Conservation (phyloP, 805 yeast species). For the Nakazawaea siamensis region DNA sequence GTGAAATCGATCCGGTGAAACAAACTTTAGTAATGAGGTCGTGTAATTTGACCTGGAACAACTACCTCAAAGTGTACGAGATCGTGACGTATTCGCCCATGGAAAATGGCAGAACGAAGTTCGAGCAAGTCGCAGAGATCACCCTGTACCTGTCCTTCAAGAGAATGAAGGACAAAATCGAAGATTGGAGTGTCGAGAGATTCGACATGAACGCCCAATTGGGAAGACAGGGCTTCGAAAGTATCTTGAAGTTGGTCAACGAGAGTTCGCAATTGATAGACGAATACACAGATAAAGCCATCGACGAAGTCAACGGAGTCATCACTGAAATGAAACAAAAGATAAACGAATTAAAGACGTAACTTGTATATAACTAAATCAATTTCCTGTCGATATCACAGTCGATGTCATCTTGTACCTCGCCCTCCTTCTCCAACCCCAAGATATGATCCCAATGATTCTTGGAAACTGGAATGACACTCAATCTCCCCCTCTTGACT, state of each 20-base stretch:
- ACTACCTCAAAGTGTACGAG: slow-evolving; percentile 73
- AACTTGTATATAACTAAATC: neutral
- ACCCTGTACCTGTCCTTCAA: slow-evolving; percentile 73
- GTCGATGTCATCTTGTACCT: slow-evolving; percentile 22
- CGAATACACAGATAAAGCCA: slow-evolving; percentile 3
- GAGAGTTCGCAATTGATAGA: slow-evolving; percentile 26
- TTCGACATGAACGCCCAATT: slow-evolving; percentile 79
- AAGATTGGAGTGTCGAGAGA: slow-evolving; percentile 87
- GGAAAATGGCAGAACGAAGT: slow-evolving; percentile 47
- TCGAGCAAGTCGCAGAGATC: slow-evolving; percentile 80
- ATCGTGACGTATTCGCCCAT: slow-evolving; percentile 80
- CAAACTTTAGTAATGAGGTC: slow-evolving; percentile 72
- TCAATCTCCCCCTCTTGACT: slow-evolving; percentile 39
- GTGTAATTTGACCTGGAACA: slow-evolving; percentile 76
- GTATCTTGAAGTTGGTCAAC: slow-evolving; percentile 51
- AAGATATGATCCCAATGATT: slow-evolving; percentile 32
- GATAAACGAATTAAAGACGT: neutral
- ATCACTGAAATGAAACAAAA: slow-evolving; percentile 6
- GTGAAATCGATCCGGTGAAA: slow-evolving; percentile 64
- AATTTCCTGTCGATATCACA: slow-evolving; percentile 18
- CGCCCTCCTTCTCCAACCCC: slow-evolving; percentile 23
- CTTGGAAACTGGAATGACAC: slow-evolving; percentile 40
- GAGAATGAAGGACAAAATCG: slow-evolving; percentile 71
- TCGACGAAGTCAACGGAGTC: slow-evolving; percentile 4
- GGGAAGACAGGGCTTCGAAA: slow-evolving; percentile 82